These are phyloP conservation scores for Fonsecaea erecta DNA, from an alignment of 2,329 filamentous ascomycete genomes.

Conservation along the genomic window DNA sequence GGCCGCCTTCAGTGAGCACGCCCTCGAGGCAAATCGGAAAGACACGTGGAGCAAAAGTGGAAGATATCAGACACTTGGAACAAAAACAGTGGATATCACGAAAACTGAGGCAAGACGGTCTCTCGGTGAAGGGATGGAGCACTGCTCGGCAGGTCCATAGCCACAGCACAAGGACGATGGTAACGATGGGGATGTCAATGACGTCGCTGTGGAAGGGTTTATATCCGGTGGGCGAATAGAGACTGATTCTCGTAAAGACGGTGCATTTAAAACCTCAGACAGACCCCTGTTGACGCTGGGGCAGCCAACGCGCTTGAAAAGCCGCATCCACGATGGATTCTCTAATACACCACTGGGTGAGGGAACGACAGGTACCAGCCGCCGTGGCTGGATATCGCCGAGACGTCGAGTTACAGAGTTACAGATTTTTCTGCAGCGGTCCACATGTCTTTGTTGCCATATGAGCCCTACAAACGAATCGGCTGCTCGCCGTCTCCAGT, in stretches of 20 bases:
- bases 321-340: not conserved
- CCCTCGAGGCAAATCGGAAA: slow-evolving; percentile 9
- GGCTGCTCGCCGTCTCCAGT: not conserved
- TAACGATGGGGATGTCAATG: slow-evolving; percentile 9
- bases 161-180: not conserved
- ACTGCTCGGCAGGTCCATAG: not conserved
- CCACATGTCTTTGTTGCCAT: not conserved
- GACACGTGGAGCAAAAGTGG: slow-evolving; percentile 32
- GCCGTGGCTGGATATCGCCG: not conserved
- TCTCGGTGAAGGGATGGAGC: slow-evolving; percentile 16
- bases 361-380: not conserved
- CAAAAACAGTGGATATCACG: slow-evolving; percentile 32
- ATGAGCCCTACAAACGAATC: not conserved
- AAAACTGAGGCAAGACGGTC: slow-evolving; percentile 24
- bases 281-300: not conserved
- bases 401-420: slow-evolving; percentile 5
- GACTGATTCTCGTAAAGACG: not conserved
- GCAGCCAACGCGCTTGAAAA: not conserved
- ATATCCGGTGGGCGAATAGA: slow-evolving; percentile 17
- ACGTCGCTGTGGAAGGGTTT: slow-evolving; percentile 24
- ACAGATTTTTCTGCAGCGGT: not conserved
- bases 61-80: slow-evolving; percentile 24
- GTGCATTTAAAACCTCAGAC: not conserved
- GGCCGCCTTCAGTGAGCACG: not conserved
- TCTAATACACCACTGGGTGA: not conserved